Conservation (phyloP, 768 basidiomycete genomes). For the Mycena floridula region DNA sequence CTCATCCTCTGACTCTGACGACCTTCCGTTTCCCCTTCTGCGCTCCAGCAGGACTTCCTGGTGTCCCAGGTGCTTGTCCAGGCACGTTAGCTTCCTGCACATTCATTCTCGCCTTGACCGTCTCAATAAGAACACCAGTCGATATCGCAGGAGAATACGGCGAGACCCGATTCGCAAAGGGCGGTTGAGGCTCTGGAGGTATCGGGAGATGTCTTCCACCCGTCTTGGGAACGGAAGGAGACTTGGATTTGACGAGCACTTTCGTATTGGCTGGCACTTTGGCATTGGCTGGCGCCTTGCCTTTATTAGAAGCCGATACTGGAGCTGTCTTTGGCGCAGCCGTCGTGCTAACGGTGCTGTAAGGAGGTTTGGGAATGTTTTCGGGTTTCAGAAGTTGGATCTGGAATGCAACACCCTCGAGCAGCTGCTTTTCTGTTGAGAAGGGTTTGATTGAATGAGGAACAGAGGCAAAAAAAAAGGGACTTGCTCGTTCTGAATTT, state of each 20-base stretch:
- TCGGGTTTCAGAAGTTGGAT: constrained; percentile 74
- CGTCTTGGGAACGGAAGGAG: constrained; percentile 19
- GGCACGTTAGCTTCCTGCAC: constrained; percentile 45
- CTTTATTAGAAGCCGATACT: too few relatives aligned
- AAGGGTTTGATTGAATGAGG: too few relatives aligned
- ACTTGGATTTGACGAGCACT: too few relatives aligned
- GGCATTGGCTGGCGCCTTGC: constrained; percentile 42
- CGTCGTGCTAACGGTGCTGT: constrained; percentile 29
- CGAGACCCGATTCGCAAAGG: constrained; percentile 68
- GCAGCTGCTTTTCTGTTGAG: constrained; percentile 67
- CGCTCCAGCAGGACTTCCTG: constrained; percentile 29
- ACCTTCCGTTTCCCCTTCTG: constrained; percentile 81
- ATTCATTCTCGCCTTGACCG: constrained; percentile 83
- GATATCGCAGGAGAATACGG: constrained; percentile 76
- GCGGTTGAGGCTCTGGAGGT: constrained; percentile 73
- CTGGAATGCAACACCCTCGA: constrained; percentile 67
- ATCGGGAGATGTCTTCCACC: constrained; percentile 48
- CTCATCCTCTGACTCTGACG: constrained; percentile 61
- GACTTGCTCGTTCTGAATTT: too few relatives aligned
- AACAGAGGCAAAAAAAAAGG: too few relatives aligned
- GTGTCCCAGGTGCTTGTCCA: constrained; percentile 21
- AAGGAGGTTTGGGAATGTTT: constrained; percentile 59
- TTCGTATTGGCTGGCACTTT: too few relatives aligned
- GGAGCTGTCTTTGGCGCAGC: constrained; percentile 22
- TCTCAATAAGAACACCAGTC: constrained; percentile 73